Evolutionary conservation across 2,329 filamentous ascomycete species (phyloP).

Genomic region (Cladosporium sp.): DNA sequence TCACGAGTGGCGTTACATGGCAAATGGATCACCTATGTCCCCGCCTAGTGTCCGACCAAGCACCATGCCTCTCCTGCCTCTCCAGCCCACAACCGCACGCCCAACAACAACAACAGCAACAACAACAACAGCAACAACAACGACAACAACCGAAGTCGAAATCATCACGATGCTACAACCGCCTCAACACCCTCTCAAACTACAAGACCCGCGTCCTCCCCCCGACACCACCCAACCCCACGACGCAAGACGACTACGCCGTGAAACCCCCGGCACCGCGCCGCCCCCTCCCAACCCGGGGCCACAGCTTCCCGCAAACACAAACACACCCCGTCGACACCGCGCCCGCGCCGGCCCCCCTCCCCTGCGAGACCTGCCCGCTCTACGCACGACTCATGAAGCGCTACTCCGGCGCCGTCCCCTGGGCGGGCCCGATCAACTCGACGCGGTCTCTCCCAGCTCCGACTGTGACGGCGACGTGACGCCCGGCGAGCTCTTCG

Average conservation of each 20-base stretch:
- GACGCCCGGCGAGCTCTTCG: neutral
- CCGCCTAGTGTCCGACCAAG: conserved; percentile 20
- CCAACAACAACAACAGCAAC: neutral
- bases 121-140: neutral
- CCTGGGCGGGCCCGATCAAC: conserved; percentile 1
- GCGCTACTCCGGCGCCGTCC: neutral
- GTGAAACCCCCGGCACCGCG: neutral
- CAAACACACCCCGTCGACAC: neutral
- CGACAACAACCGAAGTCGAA: neutral
- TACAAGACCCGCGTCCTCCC: neutral
- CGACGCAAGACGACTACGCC: neutral
- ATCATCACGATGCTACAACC: conserved; percentile 5
- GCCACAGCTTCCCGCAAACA: neutral
- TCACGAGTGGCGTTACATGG: neutral
- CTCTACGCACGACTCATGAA: conserved; percentile 3
- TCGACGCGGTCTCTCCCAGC: neutral
- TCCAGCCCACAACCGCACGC: conserved; percentile 11
- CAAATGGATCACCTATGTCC: conserved; percentile 28
- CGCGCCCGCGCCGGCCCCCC: neutral
- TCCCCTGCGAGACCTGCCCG: conserved; percentile 1
- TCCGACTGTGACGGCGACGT: neutral
- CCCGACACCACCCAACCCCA: neutral
- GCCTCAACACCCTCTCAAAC: neutral
- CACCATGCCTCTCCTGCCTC: conserved; percentile 27
- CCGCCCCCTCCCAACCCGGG: neutral